phyloP scores from a whole-genome alignment of 2,329 filamentous ascomycete species.

The Aspergillus uvarum region DNA sequence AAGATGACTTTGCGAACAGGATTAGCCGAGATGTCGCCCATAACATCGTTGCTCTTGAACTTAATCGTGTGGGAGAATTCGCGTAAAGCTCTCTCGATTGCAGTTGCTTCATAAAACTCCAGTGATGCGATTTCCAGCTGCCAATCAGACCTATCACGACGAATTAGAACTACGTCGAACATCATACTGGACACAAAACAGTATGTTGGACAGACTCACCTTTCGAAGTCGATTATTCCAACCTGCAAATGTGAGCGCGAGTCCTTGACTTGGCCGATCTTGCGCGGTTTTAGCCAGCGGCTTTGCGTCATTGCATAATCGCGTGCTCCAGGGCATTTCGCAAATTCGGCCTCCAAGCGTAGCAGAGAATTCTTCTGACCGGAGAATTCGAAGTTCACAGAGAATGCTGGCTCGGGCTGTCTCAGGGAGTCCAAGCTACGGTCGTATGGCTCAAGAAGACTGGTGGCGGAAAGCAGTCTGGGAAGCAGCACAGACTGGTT shows the following conservation, averaged over 20 bases:
- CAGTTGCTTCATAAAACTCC: constrained; percentile 34
- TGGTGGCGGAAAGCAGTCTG: constrained; percentile 28
- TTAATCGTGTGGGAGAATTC: constrained; percentile 32
- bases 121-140: constrained; percentile 43
- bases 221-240: constrained; percentile 38
- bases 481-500: constrained; percentile 28
- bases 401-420: constrained; percentile 33
- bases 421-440: constrained; percentile 21
- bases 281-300: constrained; percentile 37
- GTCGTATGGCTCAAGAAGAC: constrained; percentile 31
- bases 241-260: constrained; percentile 35
- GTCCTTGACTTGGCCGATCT: constrained; percentile 20
- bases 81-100: constrained; percentile 28
- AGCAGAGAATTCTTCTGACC: constrained; percentile 30
- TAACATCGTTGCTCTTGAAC: constrained; percentile 22
- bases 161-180: not conserved
- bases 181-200: not conserved
- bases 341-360: constrained; percentile 41
- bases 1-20: constrained; percentile 34
- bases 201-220: constrained; percentile 22
- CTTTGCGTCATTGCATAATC: constrained; percentile 36
- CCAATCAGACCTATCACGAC: constrained; percentile 38
- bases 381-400: constrained; percentile 44
- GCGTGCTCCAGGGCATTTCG: constrained; percentile 26
- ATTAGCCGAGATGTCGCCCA: constrained; percentile 24